Conservation (phyloP, 192 early-diverging fungal species). For the Rhizoclosmatium sp. region DNA sequence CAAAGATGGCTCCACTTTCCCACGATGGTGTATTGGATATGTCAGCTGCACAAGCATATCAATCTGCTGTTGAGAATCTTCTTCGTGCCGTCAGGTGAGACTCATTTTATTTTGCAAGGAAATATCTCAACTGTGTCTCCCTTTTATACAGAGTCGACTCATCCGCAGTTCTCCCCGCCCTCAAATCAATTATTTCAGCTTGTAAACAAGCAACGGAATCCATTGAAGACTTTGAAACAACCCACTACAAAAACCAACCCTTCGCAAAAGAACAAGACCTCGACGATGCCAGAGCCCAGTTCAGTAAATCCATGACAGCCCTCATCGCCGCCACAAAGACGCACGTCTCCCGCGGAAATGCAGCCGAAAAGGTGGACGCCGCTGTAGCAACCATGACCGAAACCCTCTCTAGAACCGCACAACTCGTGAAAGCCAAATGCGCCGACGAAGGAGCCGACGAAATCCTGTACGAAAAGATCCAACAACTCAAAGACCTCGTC, state of each 20-base stretch:
- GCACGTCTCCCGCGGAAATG: not conserved
- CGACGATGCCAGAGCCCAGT: constrained; percentile 1
- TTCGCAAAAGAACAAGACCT: not conserved
- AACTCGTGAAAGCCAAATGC: constrained; percentile 8
- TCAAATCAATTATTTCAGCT: constrained; percentile 12
- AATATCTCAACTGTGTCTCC: not conserved
- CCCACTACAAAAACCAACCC: not conserved
- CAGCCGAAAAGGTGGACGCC: constrained; percentile 4
- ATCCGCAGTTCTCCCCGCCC: constrained; percentile 13
- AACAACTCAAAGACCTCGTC: constrained; percentile 29
- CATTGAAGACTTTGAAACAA: constrained; percentile 25
- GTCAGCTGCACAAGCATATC: constrained; percentile 16
- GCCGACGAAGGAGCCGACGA: constrained; percentile 4
- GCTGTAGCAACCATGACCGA: not conserved
- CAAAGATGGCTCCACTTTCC: not conserved
- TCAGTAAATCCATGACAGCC: not conserved
- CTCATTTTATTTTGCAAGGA: not conserved
- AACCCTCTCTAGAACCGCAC: not conserved
- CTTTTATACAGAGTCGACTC: not conserved
- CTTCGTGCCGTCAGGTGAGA: constrained; percentile 16
- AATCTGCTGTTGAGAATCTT: constrained; percentile 9
- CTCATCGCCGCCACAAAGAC: constrained; percentile 27
- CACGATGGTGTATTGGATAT: constrained; percentile 24
- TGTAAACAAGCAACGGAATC: constrained; percentile 26
- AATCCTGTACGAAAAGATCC: not conserved